Percentiles rank a stretch among this genome's conserved stretches.
Conservation (phyloP, 345 rosid species). For the Isatis tinctoria region DNA sequence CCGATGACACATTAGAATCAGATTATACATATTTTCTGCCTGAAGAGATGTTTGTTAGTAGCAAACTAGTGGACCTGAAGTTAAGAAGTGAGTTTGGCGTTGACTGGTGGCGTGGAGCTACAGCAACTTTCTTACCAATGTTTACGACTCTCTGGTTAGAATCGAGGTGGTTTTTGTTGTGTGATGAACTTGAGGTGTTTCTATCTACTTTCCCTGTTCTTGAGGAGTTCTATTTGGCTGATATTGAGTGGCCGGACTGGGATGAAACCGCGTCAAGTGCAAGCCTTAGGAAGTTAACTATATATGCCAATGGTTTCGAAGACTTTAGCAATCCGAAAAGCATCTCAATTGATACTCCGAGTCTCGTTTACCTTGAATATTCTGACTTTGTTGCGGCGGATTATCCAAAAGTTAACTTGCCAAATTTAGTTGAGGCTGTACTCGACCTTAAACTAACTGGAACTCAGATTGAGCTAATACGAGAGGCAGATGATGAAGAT, state of each 20-base stretch:
- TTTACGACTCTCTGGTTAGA: neutral
- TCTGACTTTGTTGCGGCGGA: neutral
- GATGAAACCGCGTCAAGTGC: neutral
- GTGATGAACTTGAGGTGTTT: neutral
- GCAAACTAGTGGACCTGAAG: neutral
- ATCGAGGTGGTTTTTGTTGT: neutral
- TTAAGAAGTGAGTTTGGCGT: neutral
- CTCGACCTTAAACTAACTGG: neutral
- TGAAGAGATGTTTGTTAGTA: neutral
- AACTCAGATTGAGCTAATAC: neutral
- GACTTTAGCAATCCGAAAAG: neutral
- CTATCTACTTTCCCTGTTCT: neutral
- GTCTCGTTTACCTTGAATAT: neutral
- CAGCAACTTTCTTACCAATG: neutral
- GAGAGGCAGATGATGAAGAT: neutral
- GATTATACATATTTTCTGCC: neutral
- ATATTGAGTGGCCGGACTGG: neutral
- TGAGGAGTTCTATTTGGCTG: neutral
- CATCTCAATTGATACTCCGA: neutral
- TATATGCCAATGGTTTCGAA: neutral
- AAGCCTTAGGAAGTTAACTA: neutral
- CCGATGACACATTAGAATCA: neutral
- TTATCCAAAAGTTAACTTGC: neutral
- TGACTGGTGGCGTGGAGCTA: neutral
- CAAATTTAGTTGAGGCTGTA: neutral